Conservation (phyloP, 768 basidiomycete genomes). For the Hericium erinaceus region DNA sequence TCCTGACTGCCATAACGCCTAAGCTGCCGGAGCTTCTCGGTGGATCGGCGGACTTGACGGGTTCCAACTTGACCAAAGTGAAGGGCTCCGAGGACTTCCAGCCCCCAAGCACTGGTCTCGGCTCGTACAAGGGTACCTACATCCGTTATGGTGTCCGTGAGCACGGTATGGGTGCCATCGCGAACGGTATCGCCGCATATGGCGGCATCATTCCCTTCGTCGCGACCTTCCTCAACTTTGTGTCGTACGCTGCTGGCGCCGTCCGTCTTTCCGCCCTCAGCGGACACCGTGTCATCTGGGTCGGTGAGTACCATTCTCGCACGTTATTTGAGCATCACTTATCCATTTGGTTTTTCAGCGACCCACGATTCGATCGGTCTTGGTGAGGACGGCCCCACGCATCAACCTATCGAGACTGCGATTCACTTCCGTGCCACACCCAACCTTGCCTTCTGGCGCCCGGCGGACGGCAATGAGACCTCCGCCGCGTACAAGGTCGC, state of each 20-base stretch:
- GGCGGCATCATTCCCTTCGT: constrained; percentile 87
- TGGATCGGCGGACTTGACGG: constrained; percentile 89
- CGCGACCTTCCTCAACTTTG: constrained; percentile 94
- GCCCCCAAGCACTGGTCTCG: constrained; percentile 75
- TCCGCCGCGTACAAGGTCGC: constrained; percentile 84
- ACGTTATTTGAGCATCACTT: neutral
- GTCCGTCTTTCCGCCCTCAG: constrained; percentile 86
- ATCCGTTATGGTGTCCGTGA: constrained; percentile 96
- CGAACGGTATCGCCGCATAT: constrained; percentile 84
- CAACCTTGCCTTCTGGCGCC: constrained; percentile 88
- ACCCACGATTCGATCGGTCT: constrained; percentile 94
- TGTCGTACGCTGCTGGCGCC: constrained; percentile 89
- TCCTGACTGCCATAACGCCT: constrained; percentile 65
- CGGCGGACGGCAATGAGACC: constrained; percentile 96
- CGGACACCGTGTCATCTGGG: constrained; percentile 87
- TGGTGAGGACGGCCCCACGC: constrained; percentile 92
- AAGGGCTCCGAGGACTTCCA: constrained; percentile 88
- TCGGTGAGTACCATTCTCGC: constrained; percentile 44
- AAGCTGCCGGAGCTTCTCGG: constrained; percentile 78
- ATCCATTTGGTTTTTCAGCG: constrained; percentile 31
- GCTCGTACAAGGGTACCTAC: constrained; percentile 80
- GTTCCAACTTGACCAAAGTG: constrained; percentile 85
- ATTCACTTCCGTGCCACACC: constrained; percentile 83
- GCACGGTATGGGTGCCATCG: constrained; percentile 95
- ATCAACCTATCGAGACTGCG: constrained; percentile 89